Evolutionary conservation across 306 rosid genomes (phyloP).

Genomic region (Cyamopsis tetragonoloba): DNA sequence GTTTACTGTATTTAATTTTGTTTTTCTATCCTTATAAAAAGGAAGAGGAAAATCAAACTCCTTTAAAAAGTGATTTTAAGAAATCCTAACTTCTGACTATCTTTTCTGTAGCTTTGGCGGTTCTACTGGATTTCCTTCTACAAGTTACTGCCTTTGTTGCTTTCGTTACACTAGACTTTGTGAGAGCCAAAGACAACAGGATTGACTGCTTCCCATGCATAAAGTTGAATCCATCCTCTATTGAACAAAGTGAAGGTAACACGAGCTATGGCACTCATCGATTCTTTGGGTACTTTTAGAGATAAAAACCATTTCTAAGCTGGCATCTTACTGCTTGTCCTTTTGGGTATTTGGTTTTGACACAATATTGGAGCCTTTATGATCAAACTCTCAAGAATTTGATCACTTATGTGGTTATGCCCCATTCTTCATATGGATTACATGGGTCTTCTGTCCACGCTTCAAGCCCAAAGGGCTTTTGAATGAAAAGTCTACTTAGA

Average conservation of each 20-base stretch:
- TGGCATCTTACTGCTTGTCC: background rate
- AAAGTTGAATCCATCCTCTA: constrained; percentile 45
- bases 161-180: constrained; percentile 70
- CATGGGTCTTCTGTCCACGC: background rate
- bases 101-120: constrained; percentile 77
- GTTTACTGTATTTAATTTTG: background rate
- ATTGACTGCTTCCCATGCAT: constrained; percentile 92
- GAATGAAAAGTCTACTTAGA: background rate
- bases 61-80: constrained; percentile 14
- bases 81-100: constrained; percentile 9
- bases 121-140: constrained; percentile 88
- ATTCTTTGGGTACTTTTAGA: constrained; percentile 7
- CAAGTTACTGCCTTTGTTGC: constrained; percentile 93
- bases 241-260: constrained; percentile 64
- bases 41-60: background rate
- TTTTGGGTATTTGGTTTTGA: background rate
- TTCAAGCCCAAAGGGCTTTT: background rate
- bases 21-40: background rate
- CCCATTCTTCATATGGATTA: constrained; percentile 8
- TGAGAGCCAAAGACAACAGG: constrained; percentile 78
- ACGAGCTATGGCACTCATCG: constrained; percentile 4
- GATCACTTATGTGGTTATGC: constrained; percentile 5
- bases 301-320: background rate
- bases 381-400: background rate
- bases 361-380: constrained; percentile 9